Conservation (phyloP, 352 stramenopile genomes). For the Globisporangium polare region DNA sequence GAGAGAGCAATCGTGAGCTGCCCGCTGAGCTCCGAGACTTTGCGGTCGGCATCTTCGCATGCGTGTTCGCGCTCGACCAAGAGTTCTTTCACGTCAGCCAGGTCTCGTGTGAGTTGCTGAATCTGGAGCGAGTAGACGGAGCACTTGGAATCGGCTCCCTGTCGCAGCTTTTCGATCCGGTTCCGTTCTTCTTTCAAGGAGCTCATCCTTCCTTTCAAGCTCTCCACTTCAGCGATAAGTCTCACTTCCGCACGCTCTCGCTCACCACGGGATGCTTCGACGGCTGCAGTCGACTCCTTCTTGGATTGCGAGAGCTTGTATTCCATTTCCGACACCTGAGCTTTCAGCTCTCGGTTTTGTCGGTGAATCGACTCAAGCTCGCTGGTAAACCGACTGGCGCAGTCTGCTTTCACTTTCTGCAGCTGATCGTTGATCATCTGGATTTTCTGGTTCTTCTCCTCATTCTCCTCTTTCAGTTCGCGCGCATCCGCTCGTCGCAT, state of each 20-base stretch:
- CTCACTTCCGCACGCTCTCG: slow-evolving; percentile 51
- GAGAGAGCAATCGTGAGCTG: slow-evolving; percentile 66
- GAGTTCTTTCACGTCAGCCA: slow-evolving; percentile 52
- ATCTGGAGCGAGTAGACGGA: slow-evolving; percentile 40
- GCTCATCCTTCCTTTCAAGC: slow-evolving; percentile 40
- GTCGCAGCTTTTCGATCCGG: slow-evolving; percentile 37
- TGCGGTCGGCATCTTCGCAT: slow-evolving; percentile 68
- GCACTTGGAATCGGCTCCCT: slow-evolving; percentile 47
- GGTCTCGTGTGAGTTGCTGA: slow-evolving; percentile 51
- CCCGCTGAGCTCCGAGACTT: slow-evolving; percentile 55
- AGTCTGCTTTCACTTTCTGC: slow-evolving; percentile 70
- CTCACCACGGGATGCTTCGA: slow-evolving; percentile 38
- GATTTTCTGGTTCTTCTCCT: slow-evolving; percentile 61
- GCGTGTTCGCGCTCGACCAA: slow-evolving; percentile 55
- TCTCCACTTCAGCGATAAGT: slow-evolving; percentile 57
- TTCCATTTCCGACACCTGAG: slow-evolving; percentile 41
- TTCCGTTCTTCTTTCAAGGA: slow-evolving; percentile 63
- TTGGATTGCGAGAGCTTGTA: slow-evolving; percentile 43
- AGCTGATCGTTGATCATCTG: slow-evolving; percentile 69
- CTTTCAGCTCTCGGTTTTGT: slow-evolving; percentile 63
- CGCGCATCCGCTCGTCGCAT: slow-evolving; percentile 49
- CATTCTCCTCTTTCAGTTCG: slow-evolving; percentile 56
- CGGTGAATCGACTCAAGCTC: slow-evolving; percentile 52
- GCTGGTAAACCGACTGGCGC: slow-evolving; percentile 38
- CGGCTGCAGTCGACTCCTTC: slow-evolving; percentile 30